Base-by-base conservation (phyloP, 495 filamentous ascomycete genomes). In the Penicillium bovifimosum region DNA sequence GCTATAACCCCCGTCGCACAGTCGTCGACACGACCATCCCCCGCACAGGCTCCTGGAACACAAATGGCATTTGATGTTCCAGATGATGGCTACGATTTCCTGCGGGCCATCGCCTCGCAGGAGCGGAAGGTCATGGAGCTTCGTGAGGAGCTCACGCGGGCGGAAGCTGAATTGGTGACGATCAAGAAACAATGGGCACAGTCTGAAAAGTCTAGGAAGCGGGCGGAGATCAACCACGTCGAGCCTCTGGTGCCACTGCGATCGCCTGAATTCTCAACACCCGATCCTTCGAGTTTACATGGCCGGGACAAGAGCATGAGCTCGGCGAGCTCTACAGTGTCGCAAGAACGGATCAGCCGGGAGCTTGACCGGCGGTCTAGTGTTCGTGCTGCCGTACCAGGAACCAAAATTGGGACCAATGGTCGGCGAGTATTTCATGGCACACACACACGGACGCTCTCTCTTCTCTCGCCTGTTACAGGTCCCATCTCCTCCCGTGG, bases 111-210 rank as follows among this genome's bases (percentile, higher is more conserved):
- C 49, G 93, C 93, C 11, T 86, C 89, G 5, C 91, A 96, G 68
- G 93, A 98, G 65, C 83, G 93, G n/a, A 83, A 82, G 45, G 92
- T 98, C 6, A 72, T 98, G 36, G 93, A 97, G 73, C 75, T 97
- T 28, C 85, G 84, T 42, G 93, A 97, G 66, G 93, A 96, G 65
- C 76, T 98, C 10, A 66, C 72, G 7, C 84, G 83, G 47, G 91
- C 93, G 9, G 93, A 97, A 62, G 64, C 68, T 4, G 90, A 96
- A 31, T 72, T 98, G 50, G 69, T 74, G 29, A 81, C 73, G 50
- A 73, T 97, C 41, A 96, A 96, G 69, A 86, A 81, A 53, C 88
- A 93, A 61, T 87, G 89, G 88, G 79, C 86, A 2, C 66, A 74
- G 20, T 84, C 91, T 31, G 90, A 96, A 63, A 84, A 82, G 44